Conservation (phyloP, 2,329 filamentous ascomycete genomes). For the Curvularia lunata region DNA sequence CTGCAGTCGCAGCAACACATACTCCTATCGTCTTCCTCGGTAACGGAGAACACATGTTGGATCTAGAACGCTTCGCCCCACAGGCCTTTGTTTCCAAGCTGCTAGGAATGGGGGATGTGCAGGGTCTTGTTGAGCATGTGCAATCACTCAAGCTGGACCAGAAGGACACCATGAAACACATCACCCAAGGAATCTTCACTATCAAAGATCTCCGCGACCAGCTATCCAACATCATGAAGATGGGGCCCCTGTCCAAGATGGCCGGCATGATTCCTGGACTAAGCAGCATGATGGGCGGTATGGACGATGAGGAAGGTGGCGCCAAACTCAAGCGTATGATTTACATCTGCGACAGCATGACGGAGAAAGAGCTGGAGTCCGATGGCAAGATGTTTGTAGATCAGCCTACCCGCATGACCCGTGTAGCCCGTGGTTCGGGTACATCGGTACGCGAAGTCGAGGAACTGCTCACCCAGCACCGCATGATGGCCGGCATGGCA, state of each 20-base stretch:
- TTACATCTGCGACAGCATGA: conserved; percentile 99
- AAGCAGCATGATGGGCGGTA: conserved; percentile 89
- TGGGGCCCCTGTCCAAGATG: conserved; percentile 97
- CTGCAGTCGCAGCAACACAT: conserved; percentile 92
- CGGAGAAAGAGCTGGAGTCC: conserved; percentile 89
- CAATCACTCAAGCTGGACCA: conserved; percentile 95
- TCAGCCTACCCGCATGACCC: conserved; percentile 89
- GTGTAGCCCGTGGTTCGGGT: conserved; percentile 86
- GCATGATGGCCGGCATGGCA: conserved; percentile 99
- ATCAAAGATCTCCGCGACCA: conserved; percentile 94
- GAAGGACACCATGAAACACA: conserved; percentile 99
- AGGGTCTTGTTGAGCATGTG: conserved; percentile 92
- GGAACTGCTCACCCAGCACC: conserved; percentile 94
- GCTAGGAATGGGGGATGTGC: conserved; percentile 96
- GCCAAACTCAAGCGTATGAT: conserved; percentile 97
- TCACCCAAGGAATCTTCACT: conserved; percentile 94
- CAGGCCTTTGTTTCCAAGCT: conserved; percentile 93
- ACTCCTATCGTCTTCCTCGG: conserved; percentile 98
- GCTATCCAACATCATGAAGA: conserved; percentile 98
- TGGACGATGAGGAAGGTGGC: conserved; percentile 96
- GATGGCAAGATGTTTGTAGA: conserved; percentile 95
- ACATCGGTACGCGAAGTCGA: conserved; percentile 93
- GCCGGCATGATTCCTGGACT: conserved; percentile 98
- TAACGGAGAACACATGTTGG: conserved; percentile 96
- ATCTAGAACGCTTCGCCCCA: conserved; percentile 90